Base-by-base conservation (phyloP, 208 protist genomes). In the Acanthamoeba lugdunensis region DNA sequence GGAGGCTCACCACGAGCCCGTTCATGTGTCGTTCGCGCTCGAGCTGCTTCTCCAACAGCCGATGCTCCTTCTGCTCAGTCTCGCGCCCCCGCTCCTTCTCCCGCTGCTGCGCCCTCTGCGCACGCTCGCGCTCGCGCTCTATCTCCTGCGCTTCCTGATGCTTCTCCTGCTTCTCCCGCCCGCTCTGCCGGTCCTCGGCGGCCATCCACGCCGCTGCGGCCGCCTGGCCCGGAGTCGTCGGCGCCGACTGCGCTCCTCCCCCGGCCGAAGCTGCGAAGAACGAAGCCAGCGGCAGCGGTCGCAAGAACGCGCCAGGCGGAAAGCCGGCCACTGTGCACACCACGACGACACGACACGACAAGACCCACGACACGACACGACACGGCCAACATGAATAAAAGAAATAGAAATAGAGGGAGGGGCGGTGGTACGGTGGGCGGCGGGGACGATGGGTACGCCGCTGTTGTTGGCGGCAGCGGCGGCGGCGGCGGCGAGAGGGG, bases 21-120 rank as follows among this genome's bases (percentile, higher is more conserved):
- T 81, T 81, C 28, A 82, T 56, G 2, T 56, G n/a, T n/a, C 54
- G 41, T 30, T 93, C 89, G 41, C 45, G 61, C 50, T 93, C n/a
- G 23, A 37, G 5, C 28, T 52, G 52, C 84, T 67, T 71, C 84
- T 90, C 61, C 18, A n/a, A 18, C 54, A 61, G 54, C 54, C 18
- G 13, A 25, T 50, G 75, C 41, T 90, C 56, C 61, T 28, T 73
- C n/a, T 93, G 21, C 37, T 93, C 30, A 1, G 21, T 82, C 67
- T 93, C 69, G 25, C 54, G 79, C 54, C 37, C 41, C 41, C 21
- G 23, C 37, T 82, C 23, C 50, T 81, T 21, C 50, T 65, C 9
- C 48, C 13, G 73, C 73, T 37, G 14, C 33, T 82, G 30, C 54
- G 45, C 79, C 54, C 25, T 88, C 79, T 28, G 11, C 37, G 45